Evolutionary conservation across 495 filamentous ascomycete genomes (phyloP), one percentile per base, ranked within the genome.

Genomic region (Penicillium robsamsonii): DNA sequence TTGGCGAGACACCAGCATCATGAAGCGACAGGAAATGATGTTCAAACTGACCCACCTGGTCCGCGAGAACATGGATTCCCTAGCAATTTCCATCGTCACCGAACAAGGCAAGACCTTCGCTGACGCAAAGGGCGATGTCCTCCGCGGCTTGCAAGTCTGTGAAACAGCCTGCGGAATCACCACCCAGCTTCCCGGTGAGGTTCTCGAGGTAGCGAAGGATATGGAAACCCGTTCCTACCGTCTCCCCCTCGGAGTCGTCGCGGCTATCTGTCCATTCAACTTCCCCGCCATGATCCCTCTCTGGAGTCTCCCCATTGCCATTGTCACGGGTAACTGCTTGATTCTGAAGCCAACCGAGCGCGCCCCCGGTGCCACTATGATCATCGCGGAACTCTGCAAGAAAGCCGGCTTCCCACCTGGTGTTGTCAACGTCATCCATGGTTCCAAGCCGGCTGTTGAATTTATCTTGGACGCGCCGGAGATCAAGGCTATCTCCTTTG

Each of bases 221-320:
- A 98, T 98, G 94, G 94, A 98, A 79, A 98, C 94, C 7, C 77
- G 94, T 57, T 89, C 83, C 58, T 97, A 97, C 68, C 81, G 83
- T 52, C 95, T 97, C 78, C 94, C 94, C 46, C 73, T 98, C 64
- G 94, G 94, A 51, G 87, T 98, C 41, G 90, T 96, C 46, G 94
- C 94, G 18, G 90, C 95, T 42, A 98, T 98, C 60, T 98, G 95
- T 77, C 94, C 94, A 18, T 98, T 98, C 71, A 98, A 98, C 78
- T 98, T 98, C 78, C 94, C 94, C 37, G 94, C 94, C 60, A 98
- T 98, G 94, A 98, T 98, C 73, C 94, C 94, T 13, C 79, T 98
- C 9, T 98, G 94, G 94, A 94, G 83, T 51, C 94, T 97, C 50
- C 95, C 94, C 18, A 85, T 97, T 66, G 95, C 94, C 30, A 96